Evolutionary conservation across 1,139 yeast genomes (phyloP).

Genomic region (Hansenula sp.): DNA sequence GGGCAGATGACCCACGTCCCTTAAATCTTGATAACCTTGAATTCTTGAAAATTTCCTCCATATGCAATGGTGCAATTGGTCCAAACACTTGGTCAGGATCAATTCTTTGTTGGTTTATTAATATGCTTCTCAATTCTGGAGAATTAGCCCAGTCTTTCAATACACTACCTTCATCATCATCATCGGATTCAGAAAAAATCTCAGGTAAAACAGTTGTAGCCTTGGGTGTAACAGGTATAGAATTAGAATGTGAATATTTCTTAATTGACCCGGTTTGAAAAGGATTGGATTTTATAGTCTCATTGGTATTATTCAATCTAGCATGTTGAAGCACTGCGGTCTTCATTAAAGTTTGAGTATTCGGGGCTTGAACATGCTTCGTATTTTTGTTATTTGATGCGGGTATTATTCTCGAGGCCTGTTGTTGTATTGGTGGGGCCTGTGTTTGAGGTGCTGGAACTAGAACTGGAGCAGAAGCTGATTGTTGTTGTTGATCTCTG

Average conservation of each 20-base stretch:
- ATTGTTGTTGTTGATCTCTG: slow-evolving; percentile 2
- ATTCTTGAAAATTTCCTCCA: slow-evolving; percentile 64
- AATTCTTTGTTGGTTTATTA: slow-evolving; percentile 53
- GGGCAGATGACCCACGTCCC: slow-evolving; percentile 57
- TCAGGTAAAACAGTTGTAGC: slow-evolving; percentile 35
- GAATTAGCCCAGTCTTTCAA: slow-evolving; percentile 73
- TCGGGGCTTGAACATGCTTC: slow-evolving; percentile 9
- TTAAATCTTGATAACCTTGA: slow-evolving; percentile 42
- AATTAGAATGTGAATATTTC: slow-evolving; percentile 10
- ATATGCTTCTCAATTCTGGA: slow-evolving; percentile 50
- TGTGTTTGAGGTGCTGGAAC: background rate
- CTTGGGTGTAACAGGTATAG: slow-evolving; percentile 17
- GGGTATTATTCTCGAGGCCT: background rate
- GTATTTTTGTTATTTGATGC: slow-evolving; percentile 3
- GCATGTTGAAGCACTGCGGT: slow-evolving; percentile 31
- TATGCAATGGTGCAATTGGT: slow-evolving; percentile 62
- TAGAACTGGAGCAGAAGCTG: slow-evolving; percentile 2
- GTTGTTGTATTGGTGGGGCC: background rate
- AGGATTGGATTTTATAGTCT: slow-evolving; percentile 12
- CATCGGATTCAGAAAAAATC: slow-evolving; percentile 51
- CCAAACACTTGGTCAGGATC: slow-evolving; percentile 81
- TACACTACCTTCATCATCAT: slow-evolving; percentile 46
- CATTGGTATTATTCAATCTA: slow-evolving; percentile 15
- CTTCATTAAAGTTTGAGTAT: slow-evolving; percentile 26
- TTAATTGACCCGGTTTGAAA: slow-evolving; percentile 10